Evolutionary conservation across 345 rosid species (phyloP), one percentile per base, ranked within the genome.

Genomic region (Populus simonii): DNA sequence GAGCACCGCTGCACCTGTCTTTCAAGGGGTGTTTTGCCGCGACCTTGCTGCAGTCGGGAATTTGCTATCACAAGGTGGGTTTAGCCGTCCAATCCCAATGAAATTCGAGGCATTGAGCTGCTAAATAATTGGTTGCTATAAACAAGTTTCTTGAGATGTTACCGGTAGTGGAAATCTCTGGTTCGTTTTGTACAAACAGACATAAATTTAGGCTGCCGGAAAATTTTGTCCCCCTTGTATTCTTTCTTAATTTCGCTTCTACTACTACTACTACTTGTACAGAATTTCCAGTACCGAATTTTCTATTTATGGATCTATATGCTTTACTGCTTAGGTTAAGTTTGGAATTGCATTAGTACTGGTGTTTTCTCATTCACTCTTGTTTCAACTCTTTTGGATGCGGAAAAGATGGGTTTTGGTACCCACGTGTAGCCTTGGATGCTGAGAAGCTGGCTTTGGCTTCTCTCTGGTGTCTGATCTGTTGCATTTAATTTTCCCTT

Each of bases 21-120:
- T 89, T 76, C 97, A 91, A 70, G 98, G 98, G n/a, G 88, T 93
- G 20, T 96, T 96, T 84, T 96, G 98, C 88, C 83, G 99, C 41
- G 99, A 96, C 78, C 88, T 93, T 20, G 91, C 97, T 0, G 90
- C 78, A 0, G 98, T 95, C 36, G 96, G 97, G 67, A 92, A 76
- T 86, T 78, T 95, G 84, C 81, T 95, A 66, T 78, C 97, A 1
- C 92, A 91, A 74, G 91, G 84, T 69, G 96, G 95, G 79, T 90
- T 93, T 62, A 92, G 89, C 72, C 96, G 88, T 71, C 92, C 93
- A 39, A 80, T 96, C 73, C 89, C 93, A 71, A 84, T 96, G 74
- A 96, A 93, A 74, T 96, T 89, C 23, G 96, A 93, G 77, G 98
- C 97, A 9, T 82, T 93, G 68, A 96, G 93, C 81, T 96, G 94